Evolutionary conservation across 257 asterid species (phyloP).

Genomic region (Ajuga chamaepitys): DNA sequence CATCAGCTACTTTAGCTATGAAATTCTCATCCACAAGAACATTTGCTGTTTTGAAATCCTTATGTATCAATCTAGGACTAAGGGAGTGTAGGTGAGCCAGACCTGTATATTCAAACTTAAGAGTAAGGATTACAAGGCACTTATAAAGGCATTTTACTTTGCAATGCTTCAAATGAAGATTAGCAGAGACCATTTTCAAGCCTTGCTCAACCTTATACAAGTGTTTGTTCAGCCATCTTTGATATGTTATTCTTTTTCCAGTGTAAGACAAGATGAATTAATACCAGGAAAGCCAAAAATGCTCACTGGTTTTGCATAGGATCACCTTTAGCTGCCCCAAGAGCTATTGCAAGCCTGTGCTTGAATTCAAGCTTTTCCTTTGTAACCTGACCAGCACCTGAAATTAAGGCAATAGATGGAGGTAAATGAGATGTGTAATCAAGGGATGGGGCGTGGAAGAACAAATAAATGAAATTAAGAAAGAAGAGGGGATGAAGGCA

Average conservation of each 20-base stretch:
- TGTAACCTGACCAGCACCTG: conserved; percentile 82
- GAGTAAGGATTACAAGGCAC: conserved; percentile 19
- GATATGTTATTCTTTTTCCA: conserved; percentile 18
- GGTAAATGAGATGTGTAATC: neutral
- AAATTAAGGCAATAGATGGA: conserved; percentile 14
- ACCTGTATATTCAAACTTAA: conserved; percentile 37
- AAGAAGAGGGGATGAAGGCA: neutral
- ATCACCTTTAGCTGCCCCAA: conserved; percentile 99
- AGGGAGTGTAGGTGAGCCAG: conserved; percentile 77
- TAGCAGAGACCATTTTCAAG: conserved; percentile 6
- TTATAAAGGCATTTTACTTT: conserved; percentile 1
- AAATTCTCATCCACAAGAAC: conserved; percentile 93
- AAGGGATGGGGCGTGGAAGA: neutral
- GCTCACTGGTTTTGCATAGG: conserved; percentile 96
- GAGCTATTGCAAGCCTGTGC: conserved; percentile 91
- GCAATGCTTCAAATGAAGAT: conserved; percentile 10
- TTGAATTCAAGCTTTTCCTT: conserved; percentile 91
- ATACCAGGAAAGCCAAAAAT: conserved; percentile 79
- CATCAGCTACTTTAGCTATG: conserved; percentile 88
- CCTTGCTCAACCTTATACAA: conserved; percentile 15
- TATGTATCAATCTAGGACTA: conserved; percentile 81
- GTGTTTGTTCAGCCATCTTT: conserved; percentile 21
- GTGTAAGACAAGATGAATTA: conserved; percentile 40
- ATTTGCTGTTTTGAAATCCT: conserved; percentile 87
- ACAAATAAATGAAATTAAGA: conserved; percentile 7